Base-by-base conservation (phyloP, 2,329 filamentous ascomycete genomes). In the Penicillium occitanis region DNA sequence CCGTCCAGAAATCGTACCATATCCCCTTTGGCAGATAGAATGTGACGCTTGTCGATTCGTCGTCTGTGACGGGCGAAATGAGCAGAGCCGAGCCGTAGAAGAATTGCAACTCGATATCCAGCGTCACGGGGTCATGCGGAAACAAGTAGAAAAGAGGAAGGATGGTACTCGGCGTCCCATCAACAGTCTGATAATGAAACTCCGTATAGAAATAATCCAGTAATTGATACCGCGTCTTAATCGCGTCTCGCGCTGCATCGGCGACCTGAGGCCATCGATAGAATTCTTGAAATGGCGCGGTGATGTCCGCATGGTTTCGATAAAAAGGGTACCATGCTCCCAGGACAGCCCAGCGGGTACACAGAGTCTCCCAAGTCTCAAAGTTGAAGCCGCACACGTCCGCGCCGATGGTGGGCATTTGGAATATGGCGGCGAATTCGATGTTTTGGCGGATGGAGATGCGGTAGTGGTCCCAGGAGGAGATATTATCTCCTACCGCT, bases 141-240 rank as follows among this genome's bases (percentile, higher is more conserved):
- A 92, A 93, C 30, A 87, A 73, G 80, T 88, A 93, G 77, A 90
- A 91, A 62, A 92, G 76, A 0, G 91, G 91, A 70, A 87, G 87
- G 64, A 92, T 80, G 68, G 88, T 81, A 80, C 0, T 66, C 0
- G 91, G 90, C 1, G 83, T 84, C 37, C 91, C 91, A 53, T 85
- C 83, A 17, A 81, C 72, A 40, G 82, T 84, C 74, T 91, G 86
- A 64, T 80, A 78, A 73, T 88, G 81, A 70, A 92, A 82, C 0
- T 88, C 87, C 0, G 91, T 93, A 80, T 94, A 93, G 68, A 91
- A 83, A 78, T 93, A 93, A 72, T 93, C 91, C 8, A 93, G 82
- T 14, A 93, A 81, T 42, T 85, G 84, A 79, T 93, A 93, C 17
- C 91, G 85, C 53, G 88, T 87, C 37, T 85, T 84, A 71, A 93